phyloP scores from a whole-genome alignment of 441 rosid genomes.

The Isatis lusitanica region DNA sequence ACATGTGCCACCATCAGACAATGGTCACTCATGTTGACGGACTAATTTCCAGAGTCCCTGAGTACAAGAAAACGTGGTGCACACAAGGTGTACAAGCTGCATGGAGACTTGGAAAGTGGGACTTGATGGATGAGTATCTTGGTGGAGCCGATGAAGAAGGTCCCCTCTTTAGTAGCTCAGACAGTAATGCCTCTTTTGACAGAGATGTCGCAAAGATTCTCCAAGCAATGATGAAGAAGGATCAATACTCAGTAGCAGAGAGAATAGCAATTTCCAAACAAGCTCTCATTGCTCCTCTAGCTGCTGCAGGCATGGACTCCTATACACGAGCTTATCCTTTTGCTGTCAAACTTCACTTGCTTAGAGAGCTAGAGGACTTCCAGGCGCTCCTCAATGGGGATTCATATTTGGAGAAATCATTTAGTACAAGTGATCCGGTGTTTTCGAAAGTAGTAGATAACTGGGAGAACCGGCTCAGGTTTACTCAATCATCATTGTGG shows the following conservation, averaged over 20 bases:
- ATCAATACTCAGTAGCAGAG: constrained; percentile 80
- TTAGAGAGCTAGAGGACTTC: constrained; percentile 89
- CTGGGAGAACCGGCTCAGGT: constrained; percentile 92
- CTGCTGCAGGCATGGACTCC: constrained; percentile 99
- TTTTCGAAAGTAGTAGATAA: constrained; percentile 70
- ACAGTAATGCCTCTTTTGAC: constrained; percentile 96
- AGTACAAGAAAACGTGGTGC: constrained; percentile 97
- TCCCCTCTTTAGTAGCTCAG: constrained; percentile 86
- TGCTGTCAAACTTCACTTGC: constrained; percentile 91
- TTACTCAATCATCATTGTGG: constrained; percentile 94
- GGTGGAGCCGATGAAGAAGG: constrained; percentile 88
- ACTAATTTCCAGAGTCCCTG: constrained; percentile 86
- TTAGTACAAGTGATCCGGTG: constrained; percentile 53
- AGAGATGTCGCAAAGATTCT: constrained; percentile 97
- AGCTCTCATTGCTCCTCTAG: constrained; percentile 96
- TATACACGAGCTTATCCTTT: constrained; percentile 91
- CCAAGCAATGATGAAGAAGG: constrained; percentile 93
- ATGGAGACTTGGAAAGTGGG: constrained; percentile 99
- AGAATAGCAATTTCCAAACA: constrained; percentile 88
- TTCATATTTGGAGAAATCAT: constrained; percentile 88
- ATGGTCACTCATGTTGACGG: constrained; percentile 99
- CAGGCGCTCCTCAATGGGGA: constrained; percentile 65
- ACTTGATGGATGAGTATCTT: constrained; percentile 97
- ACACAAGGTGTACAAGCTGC: constrained; percentile 99
- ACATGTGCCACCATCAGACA: constrained; percentile 99